phyloP scores from a whole-genome alignment of 148 eudicot genomes.

The Rhododendron ferrugineum region DNA sequence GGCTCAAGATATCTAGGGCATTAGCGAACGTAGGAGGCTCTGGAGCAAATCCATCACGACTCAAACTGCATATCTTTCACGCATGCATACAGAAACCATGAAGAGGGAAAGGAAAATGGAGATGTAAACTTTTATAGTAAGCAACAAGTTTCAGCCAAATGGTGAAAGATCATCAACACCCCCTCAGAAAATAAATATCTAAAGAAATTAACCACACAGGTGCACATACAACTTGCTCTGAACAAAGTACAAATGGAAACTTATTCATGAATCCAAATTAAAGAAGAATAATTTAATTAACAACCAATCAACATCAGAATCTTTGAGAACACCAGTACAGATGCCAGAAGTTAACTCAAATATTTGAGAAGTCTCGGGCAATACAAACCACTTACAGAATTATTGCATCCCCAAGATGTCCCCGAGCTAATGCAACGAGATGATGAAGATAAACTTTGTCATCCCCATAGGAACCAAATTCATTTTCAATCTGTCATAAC shows the following conservation, averaged over 20 bases:
- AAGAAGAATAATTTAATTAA: neutral
- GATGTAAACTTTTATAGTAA: neutral
- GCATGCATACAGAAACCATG: neutral
- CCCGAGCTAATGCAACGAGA: conserved; percentile 58
- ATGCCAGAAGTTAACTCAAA: neutral
- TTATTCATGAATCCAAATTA: neutral
- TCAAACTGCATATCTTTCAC: neutral
- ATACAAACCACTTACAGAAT: conserved; percentile 52
- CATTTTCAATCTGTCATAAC: conserved; percentile 82
- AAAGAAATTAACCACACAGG: neutral
- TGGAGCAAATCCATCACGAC: neutral
- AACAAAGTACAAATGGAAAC: neutral
- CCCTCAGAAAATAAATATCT: neutral
- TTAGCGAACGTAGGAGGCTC: neutral
- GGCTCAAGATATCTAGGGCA: neutral
- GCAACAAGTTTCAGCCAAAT: neutral
- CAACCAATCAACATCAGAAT: neutral
- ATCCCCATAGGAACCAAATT: conserved; percentile 89
- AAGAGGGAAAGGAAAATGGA: neutral
- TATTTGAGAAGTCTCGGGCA: neutral
- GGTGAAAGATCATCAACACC: neutral
- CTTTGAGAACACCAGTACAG: neutral
- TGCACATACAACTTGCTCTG: neutral
- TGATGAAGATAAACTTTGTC: conserved; percentile 76
- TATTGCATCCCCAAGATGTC: conserved; percentile 65